Evolutionary conservation across 257 asterid species (phyloP), one percentile per base, ranked within the genome.

Genomic region (Jasminum sambac): DNA sequence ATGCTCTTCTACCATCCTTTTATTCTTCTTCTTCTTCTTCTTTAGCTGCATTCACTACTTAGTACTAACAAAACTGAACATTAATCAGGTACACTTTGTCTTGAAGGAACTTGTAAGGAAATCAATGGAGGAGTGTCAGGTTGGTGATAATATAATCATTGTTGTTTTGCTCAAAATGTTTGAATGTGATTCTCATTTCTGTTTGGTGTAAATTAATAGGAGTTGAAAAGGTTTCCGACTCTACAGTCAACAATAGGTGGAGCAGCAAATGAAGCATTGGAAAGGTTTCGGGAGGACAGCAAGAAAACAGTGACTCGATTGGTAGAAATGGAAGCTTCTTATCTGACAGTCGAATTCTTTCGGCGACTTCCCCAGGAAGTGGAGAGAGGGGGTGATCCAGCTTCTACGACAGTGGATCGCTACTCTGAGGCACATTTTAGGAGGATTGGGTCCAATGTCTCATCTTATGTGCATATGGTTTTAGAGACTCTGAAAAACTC

Each of bases 101-200:
- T 82, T 92, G 58, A 92, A 90, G 91, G 98, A 92, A 74, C 95
- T 92, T 25, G 97, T 92, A 69, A 88, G 98, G 79, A 88, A 78
- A 81, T 90, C 98, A 58, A 82, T 92, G 62, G 95, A 84, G 43
- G 98, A 92, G 81, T 92, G 98, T 70, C 93, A 85, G 91, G 96
- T 91, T 69, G 77, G 75, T 73, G 72, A 71, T 36, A 63, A 42
- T 73, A 71, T 25, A 63, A 37, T 68, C 34, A 8, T 41, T 21
- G 34, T 42, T 11, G 34, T 43, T 42, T 1, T 17, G 17, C 14
- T 17, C 7, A 11, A 10, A 41, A 39, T 17, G 59, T 40, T 17
- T 39, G 11, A 55, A 19, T 19, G 10, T 63, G 7, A 17, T 19
- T 55, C 62, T 55, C 11, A 55, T 38, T 71, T 67, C 70, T 76